Base-by-base conservation (phyloP, 208 protist species). In the Leishmania arabica region DNA sequence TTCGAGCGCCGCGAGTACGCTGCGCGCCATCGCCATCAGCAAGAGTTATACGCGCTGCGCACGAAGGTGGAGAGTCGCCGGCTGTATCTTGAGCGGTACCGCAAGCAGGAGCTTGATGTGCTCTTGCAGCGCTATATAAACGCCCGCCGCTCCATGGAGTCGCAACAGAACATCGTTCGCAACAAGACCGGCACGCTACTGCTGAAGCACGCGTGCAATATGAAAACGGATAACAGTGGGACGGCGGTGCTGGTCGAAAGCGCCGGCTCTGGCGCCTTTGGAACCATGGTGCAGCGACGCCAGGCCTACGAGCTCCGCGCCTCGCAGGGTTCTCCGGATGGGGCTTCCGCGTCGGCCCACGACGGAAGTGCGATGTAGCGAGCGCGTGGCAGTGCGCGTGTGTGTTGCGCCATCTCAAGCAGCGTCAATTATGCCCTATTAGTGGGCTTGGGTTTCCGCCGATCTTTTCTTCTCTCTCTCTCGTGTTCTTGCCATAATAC, bases 51-150 rank as follows among this genome's bases (percentile, higher is more conserved):
- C 49, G 96, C 94, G 60, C 88, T 98, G 47, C 86, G 86, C 47
- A 86, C 86, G 17, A 95, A 92, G 73, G 87, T 96, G 71, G 90
- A 97, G 78, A 87, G 91, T 78, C 88, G 92, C 27, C 84, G 90
- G 34, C 72, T 92, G 19, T 91, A 94, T 69, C 86, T 97, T 17
- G 93, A 97, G 84, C 86, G 91, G 69, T 77, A 84, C 66, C 91
- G 96, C 21, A 95, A 97, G 89, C 88, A 89, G 60, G 94, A 98
- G 83, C 86, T 98, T 24, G 93, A 98, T 69, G 89, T 95, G 70
- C 86, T 98, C 27, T 88, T 98, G 47, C 93, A 95, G 76, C 86
- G 90, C 24, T 98, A 97, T 88, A 89, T 98, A 65, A 98, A 97
- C 86, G 86, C 92, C 27, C 91, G 93, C 51, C 86, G 92, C 15